Base-by-base conservation (phyloP, 225 moss, liverwort and hornwort species). In the Anthoceros angustus region DNA sequence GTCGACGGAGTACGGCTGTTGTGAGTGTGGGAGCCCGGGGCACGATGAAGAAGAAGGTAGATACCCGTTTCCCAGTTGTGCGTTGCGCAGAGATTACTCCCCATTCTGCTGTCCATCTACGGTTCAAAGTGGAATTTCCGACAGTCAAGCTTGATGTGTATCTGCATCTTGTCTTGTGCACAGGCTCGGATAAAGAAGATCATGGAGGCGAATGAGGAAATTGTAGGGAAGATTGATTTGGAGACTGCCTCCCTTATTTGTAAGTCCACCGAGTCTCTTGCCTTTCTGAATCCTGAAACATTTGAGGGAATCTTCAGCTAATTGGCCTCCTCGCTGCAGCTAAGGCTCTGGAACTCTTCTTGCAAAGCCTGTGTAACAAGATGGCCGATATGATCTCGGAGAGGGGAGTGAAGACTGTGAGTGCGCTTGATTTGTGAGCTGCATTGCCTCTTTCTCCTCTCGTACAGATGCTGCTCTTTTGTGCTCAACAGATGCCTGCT, bases 151-250 rank as follows among this genome's bases (percentile, higher is more conserved):
- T 41, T 26, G 39, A 40, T 66, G 7, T 5, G 5, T 20, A 7
- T 32, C 8, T 26, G 9, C 63, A 64, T 5, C 23, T 68, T 23
- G 0, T 32, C 49, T 43, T 64, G 23, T 60, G 60, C 40, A 48
- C 85, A 95, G 95, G 95, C 95, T 40, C 92, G 95, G 75, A 98
- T 98, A 78, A 98, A 98, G 62, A 91, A 98, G 78, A 98, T 98
- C 40, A 98, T 98, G 95, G 91, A 98, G 80, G 92, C 95, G 63
- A 91, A 98, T 73, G 95, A 98, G 80, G 95, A 98, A 77, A n/a
- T n/a, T n/a, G 95, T 98, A 62, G 95, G 95, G 71, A 98, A 98
- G 81, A 98, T 98, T 55, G 95, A 91, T 8, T 89, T 98, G 95
- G 95, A 91, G 62, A 98, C 95, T 12, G 91, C 95, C 42, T 91